Base-by-base conservation (phyloP, 2,329 filamentous ascomycete species). In the Aspergillus pseudoterreus region DNA sequence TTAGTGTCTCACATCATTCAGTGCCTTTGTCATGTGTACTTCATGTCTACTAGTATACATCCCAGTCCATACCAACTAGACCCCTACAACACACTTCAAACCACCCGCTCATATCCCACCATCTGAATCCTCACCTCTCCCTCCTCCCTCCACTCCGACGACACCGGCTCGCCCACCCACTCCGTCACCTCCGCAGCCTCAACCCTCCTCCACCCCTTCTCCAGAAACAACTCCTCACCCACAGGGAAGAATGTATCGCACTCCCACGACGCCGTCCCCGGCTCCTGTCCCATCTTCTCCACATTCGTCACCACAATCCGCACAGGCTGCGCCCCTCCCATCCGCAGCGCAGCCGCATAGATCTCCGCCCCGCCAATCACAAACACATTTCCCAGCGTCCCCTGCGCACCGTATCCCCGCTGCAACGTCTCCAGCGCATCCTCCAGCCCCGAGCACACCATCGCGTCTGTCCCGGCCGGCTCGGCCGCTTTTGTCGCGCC, bases 281-380 rank as follows among this genome's bases (percentile, higher is more conserved):
- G 65, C 41, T 55, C 55, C 12, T 43, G 59, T 12, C 51, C 56
- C n/a, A 56, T 59, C 57, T 62, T 64, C 44, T 66, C 62, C 43
- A 74, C 64, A 60, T 72, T 65, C 33, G 72, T 74, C 71, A 74
- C 69, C 19, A 74, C 63, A 56, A 74, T 66, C 49, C 72, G 55
- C 35, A 74, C 51, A 19, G 57, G 57, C 41, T 53, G 49, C 43
- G 8, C 41, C 43, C 21, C 46, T 41, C 17, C 52, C 41, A 67
- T 50, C 10, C 58, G 47, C 64, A 97, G 75, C 12, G 90, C 86
- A 19, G 85, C 81, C 36, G 75, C 77, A 71, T 97, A 99, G 58
- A 97, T 86, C 73, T 91, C 87, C 50, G 84, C 88, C 4, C 94
- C 94, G 21, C 94, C 94, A 63, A 99, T 96, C 41, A 97, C 82